Base-by-base conservation (phyloP, 2,329 filamentous ascomycete genomes). In the Xylariaceae sp. region DNA sequence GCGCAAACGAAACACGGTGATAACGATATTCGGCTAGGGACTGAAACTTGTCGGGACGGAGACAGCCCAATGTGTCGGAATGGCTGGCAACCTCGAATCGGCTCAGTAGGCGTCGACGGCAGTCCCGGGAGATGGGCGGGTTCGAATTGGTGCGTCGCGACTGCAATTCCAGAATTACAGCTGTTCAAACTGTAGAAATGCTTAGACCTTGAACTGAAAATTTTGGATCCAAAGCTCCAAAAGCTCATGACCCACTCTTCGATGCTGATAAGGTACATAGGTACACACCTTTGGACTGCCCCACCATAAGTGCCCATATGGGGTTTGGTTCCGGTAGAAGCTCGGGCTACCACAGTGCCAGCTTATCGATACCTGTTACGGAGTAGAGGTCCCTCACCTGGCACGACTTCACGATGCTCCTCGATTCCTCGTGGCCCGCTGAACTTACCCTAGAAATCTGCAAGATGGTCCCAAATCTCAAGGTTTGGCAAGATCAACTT, bases 141-240 rank as follows among this genome's bases (percentile, higher is more conserved):
- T 24, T 24, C n/a, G n/a, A 27, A 34, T 42, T 18, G 19, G 16
- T 33, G 11, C 35, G 31, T 38, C 30, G 41, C 28, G 27, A 15
- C 28, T 35, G 28, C 26, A 36, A 28, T 30, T 9, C n/a, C n/a
- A n/a, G n/a, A n/a, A 26, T 34, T 24, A 24, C 6, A 28, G 28
- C 31, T 23, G 5, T 31, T 30, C 29, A 41, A 44, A n/a, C n/a
- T 17, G 27, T 40, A 34, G 35, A 26, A 38, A 37, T 31, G 26
- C 36, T 33, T 41, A 34, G 38, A 21, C 29, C 16, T 18, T 13
- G 35, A 38, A 40, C 41, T 44, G 37, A 47, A 47, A 47, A 44
- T 40, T 47, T 45, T 47, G 45, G 45, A 47, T 36, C 42, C 38
- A 38, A 40, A 31, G 39, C 42, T 43, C 36, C 29, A 24, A 29